Evolutionary conservation across 495 filamentous ascomycete genomes (phyloP).

Genomic region (Hypoxylon lenormandii): DNA sequence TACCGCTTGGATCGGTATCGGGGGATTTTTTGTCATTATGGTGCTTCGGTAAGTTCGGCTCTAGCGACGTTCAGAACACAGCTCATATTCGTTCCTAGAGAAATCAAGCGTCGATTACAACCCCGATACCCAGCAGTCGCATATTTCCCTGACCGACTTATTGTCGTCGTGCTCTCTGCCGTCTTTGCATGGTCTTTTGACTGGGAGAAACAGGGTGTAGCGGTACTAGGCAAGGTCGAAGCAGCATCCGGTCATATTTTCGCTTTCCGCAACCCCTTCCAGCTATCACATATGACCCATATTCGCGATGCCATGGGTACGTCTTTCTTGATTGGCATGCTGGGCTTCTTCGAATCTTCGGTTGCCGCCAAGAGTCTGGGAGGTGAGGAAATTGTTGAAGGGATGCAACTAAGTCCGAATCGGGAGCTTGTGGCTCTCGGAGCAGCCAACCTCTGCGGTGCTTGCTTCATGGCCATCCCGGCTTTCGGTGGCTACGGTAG

Average conservation of each 20-base stretch:
- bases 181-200: slow-evolving; percentile 79
- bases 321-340: slow-evolving; percentile 89
- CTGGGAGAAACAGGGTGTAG: slow-evolving; percentile 85
- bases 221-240: slow-evolving; percentile 83
- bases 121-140: slow-evolving; percentile 82
- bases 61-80: neutral
- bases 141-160: slow-evolving; percentile 91
- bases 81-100: slow-evolving; percentile 59
- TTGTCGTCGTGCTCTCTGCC: slow-evolving; percentile 88
- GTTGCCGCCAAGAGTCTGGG: slow-evolving; percentile 95
- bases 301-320: slow-evolving; percentile 90
- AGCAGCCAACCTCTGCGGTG: slow-evolving; percentile 87
- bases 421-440: slow-evolving; percentile 94
- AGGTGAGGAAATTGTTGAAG: slow-evolving; percentile 72
- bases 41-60: slow-evolving; percentile 69
- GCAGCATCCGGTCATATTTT: slow-evolving; percentile 75
- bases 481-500: slow-evolving; percentile 96
- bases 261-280: slow-evolving; percentile 86
- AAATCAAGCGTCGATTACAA: slow-evolving; percentile 83
- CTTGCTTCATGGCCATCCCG: slow-evolving; percentile 88
- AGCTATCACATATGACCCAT: slow-evolving; percentile 76
- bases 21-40: slow-evolving; percentile 91
- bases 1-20: slow-evolving; percentile 77
- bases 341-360: slow-evolving; percentile 98
- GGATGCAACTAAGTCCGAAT: slow-evolving; percentile 86